A percentile compares a stretch with the other conserved stretches of the same genome.
Evolutionary conservation across 1,284 basidiomycete genomes (phyloP).

Genomic region (Rhodotorula glutinis): DNA sequence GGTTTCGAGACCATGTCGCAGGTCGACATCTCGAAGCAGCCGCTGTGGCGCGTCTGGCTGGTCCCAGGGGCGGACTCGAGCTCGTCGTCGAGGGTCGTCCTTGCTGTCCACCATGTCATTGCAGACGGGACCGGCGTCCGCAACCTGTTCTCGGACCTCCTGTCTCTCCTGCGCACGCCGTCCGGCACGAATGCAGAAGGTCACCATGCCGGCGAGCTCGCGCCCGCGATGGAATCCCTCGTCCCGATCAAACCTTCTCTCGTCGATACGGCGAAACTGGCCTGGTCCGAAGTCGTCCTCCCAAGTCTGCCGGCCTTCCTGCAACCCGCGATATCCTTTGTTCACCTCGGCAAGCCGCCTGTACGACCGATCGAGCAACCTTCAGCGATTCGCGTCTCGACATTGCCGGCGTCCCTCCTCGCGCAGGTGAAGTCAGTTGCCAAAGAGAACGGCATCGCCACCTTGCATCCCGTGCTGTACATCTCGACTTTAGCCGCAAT

Average conservation of each 20-base stretch:
- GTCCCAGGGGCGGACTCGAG: neutral
- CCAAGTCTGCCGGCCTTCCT: slow-evolving; percentile 11
- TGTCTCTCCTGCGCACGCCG: neutral
- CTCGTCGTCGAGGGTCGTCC: neutral
- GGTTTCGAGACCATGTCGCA: neutral
- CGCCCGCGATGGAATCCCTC: slow-evolving; percentile 6
- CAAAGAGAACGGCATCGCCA: slow-evolving; percentile 11
- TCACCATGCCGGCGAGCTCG: neutral
- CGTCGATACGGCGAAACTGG: neutral
- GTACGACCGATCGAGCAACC: slow-evolving; percentile 3
- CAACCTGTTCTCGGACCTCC: slow-evolving; percentile 28
- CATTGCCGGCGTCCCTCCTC: slow-evolving; percentile 1
- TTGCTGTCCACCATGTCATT: slow-evolving; percentile 19
- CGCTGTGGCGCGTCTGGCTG: slow-evolving; percentile 22
- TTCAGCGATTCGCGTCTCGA: neutral
- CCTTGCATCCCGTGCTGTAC: slow-evolving; percentile 19
- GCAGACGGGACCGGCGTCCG: slow-evolving; percentile 16
- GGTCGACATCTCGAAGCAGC: slow-evolving; percentile 2
- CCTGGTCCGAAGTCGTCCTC: slow-evolving; percentile 3
- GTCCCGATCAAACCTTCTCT: neutral
- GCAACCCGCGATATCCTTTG: neutral
- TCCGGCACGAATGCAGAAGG: neutral
- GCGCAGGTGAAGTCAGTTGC: neutral
- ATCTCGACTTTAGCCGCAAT: slow-evolving; percentile 2
- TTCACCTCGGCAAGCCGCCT: neutral